Percentiles rank a stretch among this genome's conserved stretches.
Evolutionary conservation across 805 yeast genomes (phyloP).

Genomic region (Metschnikowia lochheadii): DNA sequence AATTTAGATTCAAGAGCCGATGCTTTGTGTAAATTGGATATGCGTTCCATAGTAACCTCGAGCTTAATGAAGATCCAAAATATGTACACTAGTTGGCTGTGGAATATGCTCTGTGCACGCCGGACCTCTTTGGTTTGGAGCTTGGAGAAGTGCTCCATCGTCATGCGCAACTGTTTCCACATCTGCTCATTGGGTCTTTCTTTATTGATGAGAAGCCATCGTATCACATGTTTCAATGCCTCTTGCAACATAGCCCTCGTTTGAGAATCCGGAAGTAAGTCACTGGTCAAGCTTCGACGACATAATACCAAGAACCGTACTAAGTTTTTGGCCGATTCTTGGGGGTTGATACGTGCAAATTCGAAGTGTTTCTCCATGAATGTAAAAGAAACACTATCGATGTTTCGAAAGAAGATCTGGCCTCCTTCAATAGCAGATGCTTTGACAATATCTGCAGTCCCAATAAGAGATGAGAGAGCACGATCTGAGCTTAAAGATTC

Average conservation of each 20-base stretch:
- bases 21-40: background rate
- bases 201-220: slow-evolving; percentile 33
- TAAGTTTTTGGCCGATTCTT: slow-evolving; percentile 15
- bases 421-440: slow-evolving; percentile 12
- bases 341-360: slow-evolving; percentile 24
- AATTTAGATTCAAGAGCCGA: background rate
- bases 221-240: slow-evolving; percentile 21
- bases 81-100: slow-evolving; percentile 12
- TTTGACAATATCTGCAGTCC: slow-evolving; percentile 2
- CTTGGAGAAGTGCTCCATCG: slow-evolving; percentile 16
- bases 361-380: slow-evolving; percentile 21
- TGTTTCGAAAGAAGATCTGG: slow-evolving; percentile 9
- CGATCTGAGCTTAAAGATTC: slow-evolving; percentile 4
- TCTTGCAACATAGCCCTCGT: slow-evolving; percentile 14
- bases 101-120: slow-evolving; percentile 8
- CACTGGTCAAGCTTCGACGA: slow-evolving; percentile 14
- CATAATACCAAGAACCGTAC: slow-evolving; percentile 20
- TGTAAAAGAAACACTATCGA: slow-evolving; percentile 6
- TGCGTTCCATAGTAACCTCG: slow-evolving; percentile 3
- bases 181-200: slow-evolving; percentile 20
- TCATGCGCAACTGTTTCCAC: slow-evolving; percentile 14
- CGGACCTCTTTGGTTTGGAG: slow-evolving; percentile 15
- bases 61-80: slow-evolving; percentile 10
- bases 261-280: slow-evolving; percentile 1
- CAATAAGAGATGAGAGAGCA: slow-evolving; percentile 6